Conservation (phyloP, 2,329 filamentous ascomycete species). For the Verticillium tricorpus region DNA sequence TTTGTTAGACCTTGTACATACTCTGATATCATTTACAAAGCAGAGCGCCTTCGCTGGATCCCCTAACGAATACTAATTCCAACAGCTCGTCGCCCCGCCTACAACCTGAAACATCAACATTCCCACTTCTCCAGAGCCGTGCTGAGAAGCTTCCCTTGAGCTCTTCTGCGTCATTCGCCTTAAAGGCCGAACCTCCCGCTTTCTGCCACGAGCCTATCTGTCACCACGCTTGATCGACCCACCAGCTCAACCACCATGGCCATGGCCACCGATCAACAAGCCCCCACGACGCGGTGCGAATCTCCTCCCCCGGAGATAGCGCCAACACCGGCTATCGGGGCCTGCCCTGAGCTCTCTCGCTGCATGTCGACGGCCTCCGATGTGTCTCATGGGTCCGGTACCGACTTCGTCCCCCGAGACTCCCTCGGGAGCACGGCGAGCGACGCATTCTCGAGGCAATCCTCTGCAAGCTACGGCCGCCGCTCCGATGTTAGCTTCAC, state of each 20-base stretch:
- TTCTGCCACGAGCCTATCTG: background rate
- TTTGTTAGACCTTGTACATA: background rate
- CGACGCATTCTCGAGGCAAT: conserved; percentile 56
- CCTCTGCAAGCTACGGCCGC: conserved; percentile 53
- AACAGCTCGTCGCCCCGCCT: conserved; percentile 4
- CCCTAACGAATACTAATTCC: conserved; percentile 1
- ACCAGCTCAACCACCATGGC: conserved; percentile 21
- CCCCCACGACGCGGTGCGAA: conserved; percentile 39
- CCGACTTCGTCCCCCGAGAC: conserved; percentile 44
- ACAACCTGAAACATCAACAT: conserved; percentile 6
- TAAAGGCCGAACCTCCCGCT: background rate
- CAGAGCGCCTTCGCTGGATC: background rate
- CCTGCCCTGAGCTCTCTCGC: conserved; percentile 55
- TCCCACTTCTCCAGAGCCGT: background rate
- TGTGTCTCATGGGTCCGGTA: conserved; percentile 50
- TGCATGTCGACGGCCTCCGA: conserved; percentile 61
- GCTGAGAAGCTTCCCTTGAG: background rate
- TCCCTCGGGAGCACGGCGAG: conserved; percentile 55
- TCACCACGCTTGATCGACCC: background rate
- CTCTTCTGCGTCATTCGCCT: background rate
- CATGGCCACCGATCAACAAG: conserved; percentile 24
- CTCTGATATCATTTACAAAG: background rate
- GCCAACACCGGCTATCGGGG: conserved; percentile 59
- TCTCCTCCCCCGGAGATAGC: conserved; percentile 63
- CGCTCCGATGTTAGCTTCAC: conserved; percentile 36